Evolutionary conservation across 495 filamentous ascomycete genomes (phyloP).

Genomic region (Rusavskia elegans): DNA sequence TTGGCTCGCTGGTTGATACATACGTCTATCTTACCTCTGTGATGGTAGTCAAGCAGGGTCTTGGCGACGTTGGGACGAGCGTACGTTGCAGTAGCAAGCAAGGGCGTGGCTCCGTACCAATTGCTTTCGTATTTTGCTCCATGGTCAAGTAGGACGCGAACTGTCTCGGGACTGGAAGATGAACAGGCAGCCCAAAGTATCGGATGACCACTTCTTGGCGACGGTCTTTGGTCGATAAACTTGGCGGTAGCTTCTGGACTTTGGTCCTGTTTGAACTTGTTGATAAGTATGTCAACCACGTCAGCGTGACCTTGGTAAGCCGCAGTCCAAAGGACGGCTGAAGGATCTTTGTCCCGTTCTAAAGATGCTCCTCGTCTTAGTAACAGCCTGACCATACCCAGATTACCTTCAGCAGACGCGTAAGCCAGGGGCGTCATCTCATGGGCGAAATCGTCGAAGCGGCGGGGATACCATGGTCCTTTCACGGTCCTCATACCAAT

Average conservation of each 20-base stretch:
- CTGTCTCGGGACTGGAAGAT: neutral
- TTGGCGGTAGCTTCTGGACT: neutral
- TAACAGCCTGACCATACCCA: conserved; percentile 1
- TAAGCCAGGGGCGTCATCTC: conserved; percentile 6
- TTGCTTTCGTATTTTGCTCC: conserved; percentile 4
- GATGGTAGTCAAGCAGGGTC: conserved; percentile 3
- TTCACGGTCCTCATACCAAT: conserved; percentile 6
- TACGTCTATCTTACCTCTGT: neutral
- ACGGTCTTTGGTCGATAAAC: conserved; percentile 4
- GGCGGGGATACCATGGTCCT: conserved; percentile 1
- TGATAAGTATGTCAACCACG: conserved; percentile 4
- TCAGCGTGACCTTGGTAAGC: conserved; percentile 7
- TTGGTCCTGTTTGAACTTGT: neutral
- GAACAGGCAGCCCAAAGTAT: conserved; percentile 3
- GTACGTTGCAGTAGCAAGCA: conserved; percentile 4
- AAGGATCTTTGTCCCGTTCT: neutral
- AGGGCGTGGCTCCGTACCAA: conserved; percentile 4
- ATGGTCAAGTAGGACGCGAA: conserved; percentile 1
- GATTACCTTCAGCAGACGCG: conserved; percentile 4
- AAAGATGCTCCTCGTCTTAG: conserved; percentile 3
- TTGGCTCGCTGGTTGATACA: conserved; percentile 1
- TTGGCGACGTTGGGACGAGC: neutral
- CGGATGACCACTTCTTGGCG: conserved; percentile 1
- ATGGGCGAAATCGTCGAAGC: neutral
- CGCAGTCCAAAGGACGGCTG: conserved; percentile 3